Conservation (phyloP, 208 protist species). For the Jaenimonas drosophilae region DNA sequence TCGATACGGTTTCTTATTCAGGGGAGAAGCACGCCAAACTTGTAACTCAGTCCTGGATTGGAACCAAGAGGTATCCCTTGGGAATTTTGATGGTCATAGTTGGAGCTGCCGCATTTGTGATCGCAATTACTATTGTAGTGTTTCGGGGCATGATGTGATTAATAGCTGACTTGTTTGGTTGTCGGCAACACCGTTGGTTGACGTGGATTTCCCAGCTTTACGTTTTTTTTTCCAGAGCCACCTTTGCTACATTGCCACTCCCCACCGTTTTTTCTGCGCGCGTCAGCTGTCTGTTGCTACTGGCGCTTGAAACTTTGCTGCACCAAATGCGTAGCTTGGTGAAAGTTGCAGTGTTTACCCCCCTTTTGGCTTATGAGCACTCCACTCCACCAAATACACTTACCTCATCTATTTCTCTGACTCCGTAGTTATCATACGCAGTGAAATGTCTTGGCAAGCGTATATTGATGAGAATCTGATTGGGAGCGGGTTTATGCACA, state of each 20-base stretch:
- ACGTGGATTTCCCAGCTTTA: not conserved
- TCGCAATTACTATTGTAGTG: conserved; percentile 17
- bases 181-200: not conserved
- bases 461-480: conserved; percentile 86
- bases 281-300: too few species aligned
- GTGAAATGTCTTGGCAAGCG: conserved; percentile 78
- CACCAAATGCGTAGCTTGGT: too few species aligned
- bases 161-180: not conserved
- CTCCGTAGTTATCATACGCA: not conserved
- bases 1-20: conserved; percentile 68
- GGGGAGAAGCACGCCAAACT: conserved; percentile 93
- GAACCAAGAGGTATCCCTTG: conserved; percentile 90
- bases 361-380: not conserved
- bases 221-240: conserved; percentile 1
- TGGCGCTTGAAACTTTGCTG: too few species aligned
- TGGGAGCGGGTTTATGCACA: conserved; percentile 83
- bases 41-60: conserved; percentile 89
- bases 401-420: not conserved
- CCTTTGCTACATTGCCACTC: too few species aligned
- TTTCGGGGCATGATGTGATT: conserved; percentile 2
- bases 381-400: too few species aligned
- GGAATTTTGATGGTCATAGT: conserved; percentile 89
- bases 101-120: conserved; percentile 54
- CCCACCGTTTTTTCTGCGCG: too few species aligned
- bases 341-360: not conserved